Conservation (phyloP, 495 filamentous ascomycete genomes). For the Hypoxylon intermedium region DNA sequence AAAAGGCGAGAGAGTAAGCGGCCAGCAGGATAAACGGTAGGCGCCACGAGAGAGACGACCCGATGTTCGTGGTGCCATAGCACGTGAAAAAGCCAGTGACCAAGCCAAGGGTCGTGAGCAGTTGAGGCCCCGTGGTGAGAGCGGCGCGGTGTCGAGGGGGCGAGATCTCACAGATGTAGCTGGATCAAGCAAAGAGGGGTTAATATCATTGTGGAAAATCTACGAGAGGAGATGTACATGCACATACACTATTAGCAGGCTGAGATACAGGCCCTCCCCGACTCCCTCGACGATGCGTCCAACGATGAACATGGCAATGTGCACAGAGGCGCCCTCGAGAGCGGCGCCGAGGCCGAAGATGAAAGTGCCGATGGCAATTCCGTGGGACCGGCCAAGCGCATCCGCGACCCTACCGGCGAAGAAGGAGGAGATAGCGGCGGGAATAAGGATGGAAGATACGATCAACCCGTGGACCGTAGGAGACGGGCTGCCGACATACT, state of each 20-base stretch:
- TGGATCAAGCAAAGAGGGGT: neutral
- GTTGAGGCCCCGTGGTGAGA: constrained; percentile 64
- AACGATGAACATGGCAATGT: constrained; percentile 64
- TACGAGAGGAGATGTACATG: neutral
- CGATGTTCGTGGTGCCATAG: constrained; percentile 62
- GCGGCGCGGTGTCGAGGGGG: constrained; percentile 60
- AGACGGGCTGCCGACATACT: constrained; percentile 61
- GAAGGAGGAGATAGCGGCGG: constrained; percentile 67
- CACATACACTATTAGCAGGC: constrained; percentile 59
- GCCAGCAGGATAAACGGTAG: constrained; percentile 59
- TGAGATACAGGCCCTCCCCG: constrained; percentile 67
- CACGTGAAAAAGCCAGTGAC: constrained; percentile 67
- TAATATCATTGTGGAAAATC: neutral
- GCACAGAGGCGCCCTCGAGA: constrained; percentile 55
- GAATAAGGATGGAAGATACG: constrained; percentile 70
- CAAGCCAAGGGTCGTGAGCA: constrained; percentile 61
- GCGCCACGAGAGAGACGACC: constrained; percentile 63
- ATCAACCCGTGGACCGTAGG: constrained; percentile 67
- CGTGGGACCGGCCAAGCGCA: constrained; percentile 59
- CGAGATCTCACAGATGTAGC: constrained; percentile 67
- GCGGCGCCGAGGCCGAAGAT: constrained; percentile 63
- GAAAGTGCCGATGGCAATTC: constrained; percentile 60
- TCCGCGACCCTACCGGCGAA: constrained; percentile 70
- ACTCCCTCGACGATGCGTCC: constrained; percentile 64
- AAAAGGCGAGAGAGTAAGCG: constrained; percentile 50